Evolutionary conservation across 1,139 yeast genomes (phyloP).

Genomic region (Casaregolazyma lundiana): DNA sequence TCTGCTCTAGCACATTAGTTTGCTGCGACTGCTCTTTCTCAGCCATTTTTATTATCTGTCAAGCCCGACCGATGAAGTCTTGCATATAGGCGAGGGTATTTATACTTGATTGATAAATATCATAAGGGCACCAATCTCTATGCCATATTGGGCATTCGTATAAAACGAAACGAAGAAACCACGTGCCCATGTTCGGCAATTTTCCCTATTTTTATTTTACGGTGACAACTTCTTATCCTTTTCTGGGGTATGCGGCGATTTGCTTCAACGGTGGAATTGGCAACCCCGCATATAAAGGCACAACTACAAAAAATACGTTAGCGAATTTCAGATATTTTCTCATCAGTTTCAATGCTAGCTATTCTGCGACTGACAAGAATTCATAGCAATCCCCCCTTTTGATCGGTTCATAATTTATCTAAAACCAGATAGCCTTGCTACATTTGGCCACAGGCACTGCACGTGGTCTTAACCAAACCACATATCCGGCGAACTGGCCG

Average conservation of each 20-base stretch:
- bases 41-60: background rate
- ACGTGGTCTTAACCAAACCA: background rate
- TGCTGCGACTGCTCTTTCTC: background rate
- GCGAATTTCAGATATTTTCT: background rate
- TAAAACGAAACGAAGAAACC: background rate
- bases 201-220: too few species aligned
- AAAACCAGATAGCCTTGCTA: too few species aligned
- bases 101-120: too few species aligned
- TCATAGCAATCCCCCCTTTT: too few species aligned
- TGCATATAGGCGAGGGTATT: too few species aligned
- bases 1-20: background rate
- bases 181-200: background rate
- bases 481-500: background rate
- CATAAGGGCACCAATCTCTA: too few species aligned
- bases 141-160: background rate
- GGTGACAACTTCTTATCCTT: background rate
- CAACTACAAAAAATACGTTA: too few species aligned
- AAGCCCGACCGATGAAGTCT: too few species aligned
- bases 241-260: background rate
- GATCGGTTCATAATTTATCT: too few species aligned
- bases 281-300: too few species aligned
- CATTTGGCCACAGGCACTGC: background rate
- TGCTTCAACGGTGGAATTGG: too few species aligned
- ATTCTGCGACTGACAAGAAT: too few species aligned
- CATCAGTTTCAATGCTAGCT: background rate